Evolutionary conservation across 176 grass and related monocot species (phyloP).

Genomic region (Raddia guianensis): DNA sequence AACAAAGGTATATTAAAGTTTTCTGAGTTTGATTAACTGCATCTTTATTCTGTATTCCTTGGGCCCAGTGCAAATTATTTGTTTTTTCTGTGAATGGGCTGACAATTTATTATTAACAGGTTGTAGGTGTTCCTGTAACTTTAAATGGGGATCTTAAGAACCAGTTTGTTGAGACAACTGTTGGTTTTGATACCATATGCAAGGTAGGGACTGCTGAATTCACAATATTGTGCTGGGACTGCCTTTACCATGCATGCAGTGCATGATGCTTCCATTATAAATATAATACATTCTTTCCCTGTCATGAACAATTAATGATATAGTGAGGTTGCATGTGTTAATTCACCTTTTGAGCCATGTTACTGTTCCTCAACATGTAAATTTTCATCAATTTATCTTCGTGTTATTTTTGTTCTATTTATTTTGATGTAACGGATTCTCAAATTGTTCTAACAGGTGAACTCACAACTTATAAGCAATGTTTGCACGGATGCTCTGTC

Average conservation of each 20-base stretch:
- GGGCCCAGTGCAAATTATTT: not conserved
- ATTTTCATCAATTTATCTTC: not conserved
- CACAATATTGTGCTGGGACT: slow-evolving; percentile 1
- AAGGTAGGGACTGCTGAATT: slow-evolving; percentile 58
- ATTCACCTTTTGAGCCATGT: not conserved
- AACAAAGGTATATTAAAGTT: slow-evolving; percentile 67
- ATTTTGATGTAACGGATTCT: not conserved
- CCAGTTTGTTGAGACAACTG: slow-evolving; percentile 96
- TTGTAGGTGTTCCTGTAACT: slow-evolving; percentile 98
- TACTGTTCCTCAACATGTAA: not conserved
- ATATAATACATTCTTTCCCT: not conserved
- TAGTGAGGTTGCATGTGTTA: not conserved
- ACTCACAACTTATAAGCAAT: slow-evolving; percentile 98
- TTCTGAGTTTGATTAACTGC: not conserved
- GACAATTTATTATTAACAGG: slow-evolving; percentile 51
- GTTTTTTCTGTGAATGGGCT: not conserved
- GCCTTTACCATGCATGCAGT: not conserved
- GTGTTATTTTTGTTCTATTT: slow-evolving; percentile 18
- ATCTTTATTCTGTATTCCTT: slow-evolving; percentile 21
- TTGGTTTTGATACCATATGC: slow-evolving; percentile 98
- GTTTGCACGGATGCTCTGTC: slow-evolving; percentile 95
- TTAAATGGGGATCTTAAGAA: slow-evolving; percentile 99
- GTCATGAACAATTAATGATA: not conserved
- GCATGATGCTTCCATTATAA: slow-evolving; percentile 6
- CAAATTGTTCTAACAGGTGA: slow-evolving; percentile 70